Evolutionary conservation across 106 monocot genomes (phyloP).

Genomic region (Agapanthus africanus): DNA sequence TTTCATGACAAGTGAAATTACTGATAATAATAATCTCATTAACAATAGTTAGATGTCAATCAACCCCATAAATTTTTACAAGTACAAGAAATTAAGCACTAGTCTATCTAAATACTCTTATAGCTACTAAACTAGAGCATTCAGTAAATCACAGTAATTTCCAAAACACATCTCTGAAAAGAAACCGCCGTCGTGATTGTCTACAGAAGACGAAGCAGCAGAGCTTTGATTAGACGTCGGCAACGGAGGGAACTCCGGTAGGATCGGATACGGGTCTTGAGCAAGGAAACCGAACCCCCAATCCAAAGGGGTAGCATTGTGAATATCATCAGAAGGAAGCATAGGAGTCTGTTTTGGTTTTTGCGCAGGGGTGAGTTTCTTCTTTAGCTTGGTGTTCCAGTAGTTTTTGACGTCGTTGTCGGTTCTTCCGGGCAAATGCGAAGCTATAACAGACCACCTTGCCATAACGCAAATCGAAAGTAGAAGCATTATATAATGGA

Average conservation of each 20-base stretch:
- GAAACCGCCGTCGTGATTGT: neutral
- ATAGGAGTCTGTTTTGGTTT: neutral
- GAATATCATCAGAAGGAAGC: too few species aligned
- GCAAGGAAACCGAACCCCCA: neutral
- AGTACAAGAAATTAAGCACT: neutral
- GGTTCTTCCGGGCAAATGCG: neutral
- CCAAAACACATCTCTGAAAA: neutral
- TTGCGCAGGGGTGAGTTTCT: neutral
- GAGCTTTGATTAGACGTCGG: neutral
- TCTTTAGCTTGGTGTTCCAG: conserved; percentile 10
- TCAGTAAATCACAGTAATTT: neutral
- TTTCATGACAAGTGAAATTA: neutral
- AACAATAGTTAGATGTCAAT: conserved; percentile 3
- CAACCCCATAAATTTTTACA: conserved; percentile 7
- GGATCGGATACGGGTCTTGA: neutral
- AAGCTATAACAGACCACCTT: conserved; percentile 9
- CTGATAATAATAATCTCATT: neutral
- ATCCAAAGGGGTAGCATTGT: too few species aligned
- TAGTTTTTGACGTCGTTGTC: conserved; percentile 8
- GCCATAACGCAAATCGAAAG: neutral
- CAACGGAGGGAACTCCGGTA: neutral
- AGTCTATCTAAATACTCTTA: too few species aligned
- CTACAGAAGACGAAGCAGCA: neutral
- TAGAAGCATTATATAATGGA: neutral
- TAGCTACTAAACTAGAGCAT: too few species aligned